Evolutionary conservation across 257 asterid genomes (phyloP).

Genomic region (Nicotiana sylvestris): DNA sequence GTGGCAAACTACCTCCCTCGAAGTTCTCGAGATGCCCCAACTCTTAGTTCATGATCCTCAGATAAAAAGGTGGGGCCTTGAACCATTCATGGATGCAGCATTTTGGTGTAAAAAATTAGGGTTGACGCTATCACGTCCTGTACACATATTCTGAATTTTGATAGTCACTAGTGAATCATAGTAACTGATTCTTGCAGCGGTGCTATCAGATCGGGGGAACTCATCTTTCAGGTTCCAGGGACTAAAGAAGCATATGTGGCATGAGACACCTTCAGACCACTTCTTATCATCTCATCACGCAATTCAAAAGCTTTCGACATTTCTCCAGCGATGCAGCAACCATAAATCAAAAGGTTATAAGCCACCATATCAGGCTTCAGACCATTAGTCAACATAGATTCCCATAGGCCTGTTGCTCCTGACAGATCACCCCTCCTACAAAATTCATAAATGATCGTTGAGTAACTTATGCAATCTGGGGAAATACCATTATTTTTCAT

Average conservation of each 20-base stretch:
- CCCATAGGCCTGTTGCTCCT: constrained; percentile 66
- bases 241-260: constrained; percentile 22
- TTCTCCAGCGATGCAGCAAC: constrained; percentile 66
- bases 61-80: neutral
- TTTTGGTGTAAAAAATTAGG: neutral
- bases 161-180: neutral
- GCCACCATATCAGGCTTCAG: constrained; percentile 73
- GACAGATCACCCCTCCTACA: constrained; percentile 64
- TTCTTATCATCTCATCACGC: constrained; percentile 53
- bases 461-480: constrained; percentile 79
- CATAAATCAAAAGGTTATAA: constrained; percentile 59
- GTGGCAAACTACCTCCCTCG: neutral
- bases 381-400: constrained; percentile 51
- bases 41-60: neutral
- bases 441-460: constrained; percentile 51
- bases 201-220: neutral
- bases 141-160: neutral
- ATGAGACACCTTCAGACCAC: constrained; percentile 55
- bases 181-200: neutral
- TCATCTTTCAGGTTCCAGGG: neutral
- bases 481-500: constrained; percentile 49
- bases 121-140: neutral
- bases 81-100: neutral
- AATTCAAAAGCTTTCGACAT: constrained; percentile 53
- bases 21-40: neutral